These are phyloP conservation scores for Quillaja saponaria DNA, from an alignment of 306 rosid genomes.

Conservation along the genomic window DNA sequence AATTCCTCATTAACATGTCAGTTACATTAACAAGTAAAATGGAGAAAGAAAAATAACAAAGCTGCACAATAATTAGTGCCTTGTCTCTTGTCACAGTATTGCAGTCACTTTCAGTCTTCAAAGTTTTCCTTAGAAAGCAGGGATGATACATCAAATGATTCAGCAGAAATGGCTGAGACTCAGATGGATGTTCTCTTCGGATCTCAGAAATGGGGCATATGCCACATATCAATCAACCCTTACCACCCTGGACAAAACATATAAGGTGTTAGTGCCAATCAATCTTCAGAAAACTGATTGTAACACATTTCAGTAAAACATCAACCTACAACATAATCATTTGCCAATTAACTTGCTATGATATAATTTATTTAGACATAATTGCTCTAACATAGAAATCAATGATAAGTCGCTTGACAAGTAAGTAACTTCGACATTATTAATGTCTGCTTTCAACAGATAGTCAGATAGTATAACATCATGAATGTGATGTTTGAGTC, in stretches of 20 bases:
- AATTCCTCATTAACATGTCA: too few species aligned
- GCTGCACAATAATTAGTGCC: neutral
- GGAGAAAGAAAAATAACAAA: too few species aligned
- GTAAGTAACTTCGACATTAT: too few species aligned
- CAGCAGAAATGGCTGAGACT: conserved; percentile 1
- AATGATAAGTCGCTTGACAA: too few species aligned
- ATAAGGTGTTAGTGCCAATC: neutral
- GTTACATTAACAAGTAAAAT: too few species aligned
- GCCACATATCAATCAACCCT: conserved; percentile 31
- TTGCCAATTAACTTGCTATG: too few species aligned
- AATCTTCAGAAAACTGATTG: neutral
- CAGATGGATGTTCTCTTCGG: conserved; percentile 6
- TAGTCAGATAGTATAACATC: too few species aligned
- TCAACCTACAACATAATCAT: neutral
- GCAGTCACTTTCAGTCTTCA: conserved; percentile 24
- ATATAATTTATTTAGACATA: too few species aligned
- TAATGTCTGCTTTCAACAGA: too few species aligned
- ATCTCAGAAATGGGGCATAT: neutral
- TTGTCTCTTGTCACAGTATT: conserved; percentile 25
- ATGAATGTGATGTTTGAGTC: too few species aligned
- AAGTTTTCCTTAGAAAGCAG: conserved; percentile 6
- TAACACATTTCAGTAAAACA: neutral
- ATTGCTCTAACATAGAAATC: too few species aligned
- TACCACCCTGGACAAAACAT: conserved; percentile 30
- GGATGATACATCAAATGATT: conserved; percentile 11